Percentiles rank a stretch among this genome's conserved stretches.
Conservation (phyloP, 2,329 filamentous ascomycete species). For the Fusarium humuli region DNA sequence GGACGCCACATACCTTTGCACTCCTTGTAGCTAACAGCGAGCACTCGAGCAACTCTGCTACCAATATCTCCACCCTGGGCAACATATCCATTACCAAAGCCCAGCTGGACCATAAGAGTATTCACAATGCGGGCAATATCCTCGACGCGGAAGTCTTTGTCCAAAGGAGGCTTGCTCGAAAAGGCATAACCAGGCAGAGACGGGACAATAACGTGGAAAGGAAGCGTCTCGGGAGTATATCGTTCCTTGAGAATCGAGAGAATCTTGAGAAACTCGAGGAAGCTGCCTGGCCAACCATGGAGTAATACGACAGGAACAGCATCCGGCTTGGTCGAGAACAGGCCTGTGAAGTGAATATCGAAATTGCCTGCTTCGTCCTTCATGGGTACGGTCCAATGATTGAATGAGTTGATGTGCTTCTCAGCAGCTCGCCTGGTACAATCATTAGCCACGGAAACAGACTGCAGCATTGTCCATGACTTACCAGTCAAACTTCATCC, state of each 20-base stretch:
- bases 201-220: constrained; percentile 1
- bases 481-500: constrained; percentile 18
- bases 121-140: not conserved
- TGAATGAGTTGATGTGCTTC: constrained; percentile 5
- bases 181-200: constrained; percentile 1
- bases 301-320: not conserved
- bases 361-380: not conserved
- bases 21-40: not conserved
- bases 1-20: not conserved
- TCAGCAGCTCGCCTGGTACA: not conserved
- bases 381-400: constrained; percentile 1
- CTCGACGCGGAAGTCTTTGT: not conserved
- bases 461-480: not conserved
- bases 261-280: constrained; percentile 1
- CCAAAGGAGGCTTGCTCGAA: not conserved
- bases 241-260: constrained; percentile 6
- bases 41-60: not conserved
- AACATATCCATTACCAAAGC: constrained; percentile 9
- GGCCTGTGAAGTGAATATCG: not conserved
- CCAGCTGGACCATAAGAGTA: constrained; percentile 4
- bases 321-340: not conserved
- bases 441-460: not conserved
- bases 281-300: constrained; percentile 16
- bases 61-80: constrained; percentile 10
- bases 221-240: constrained; percentile 5